Percentiles rank a stretch among this genome's conserved stretches.
Conservation (phyloP, 2,329 filamentous ascomycete genomes). For the Lasiodiplodia hormozganensis region DNA sequence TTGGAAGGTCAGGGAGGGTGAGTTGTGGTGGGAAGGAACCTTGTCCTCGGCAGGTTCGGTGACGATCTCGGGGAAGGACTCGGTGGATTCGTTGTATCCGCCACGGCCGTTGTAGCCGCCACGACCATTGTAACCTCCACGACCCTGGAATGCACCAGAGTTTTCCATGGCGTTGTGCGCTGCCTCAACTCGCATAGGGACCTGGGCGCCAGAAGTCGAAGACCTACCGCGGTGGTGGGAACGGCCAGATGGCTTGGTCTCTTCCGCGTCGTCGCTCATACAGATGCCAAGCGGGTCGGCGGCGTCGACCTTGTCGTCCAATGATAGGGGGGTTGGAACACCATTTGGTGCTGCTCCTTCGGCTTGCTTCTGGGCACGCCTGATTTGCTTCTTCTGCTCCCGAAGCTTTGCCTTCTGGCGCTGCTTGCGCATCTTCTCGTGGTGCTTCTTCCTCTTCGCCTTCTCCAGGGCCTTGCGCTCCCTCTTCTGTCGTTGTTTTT, state of each 20-base stretch:
- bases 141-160: slow-evolving; percentile 37
- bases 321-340: slow-evolving; percentile 30
- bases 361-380: slow-evolving; percentile 31
- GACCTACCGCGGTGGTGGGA: slow-evolving; percentile 25
- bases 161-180: slow-evolving; percentile 34
- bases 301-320: slow-evolving; percentile 8
- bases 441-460: slow-evolving; percentile 45
- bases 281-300: slow-evolving; percentile 25
- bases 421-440: slow-evolving; percentile 44
- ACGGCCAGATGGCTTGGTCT: slow-evolving; percentile 17
- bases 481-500: slow-evolving; percentile 48
- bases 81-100: slow-evolving; percentile 40
- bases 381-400: slow-evolving; percentile 47
- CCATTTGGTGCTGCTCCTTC: slow-evolving; percentile 29
- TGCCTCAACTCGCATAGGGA: slow-evolving; percentile 21
- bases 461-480: slow-evolving; percentile 46
- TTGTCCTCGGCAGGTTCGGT: neutral
- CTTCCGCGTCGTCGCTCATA: slow-evolving; percentile 20
- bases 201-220: slow-evolving; percentile 21
- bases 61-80: slow-evolving; percentile 31
- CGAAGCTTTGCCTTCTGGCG: slow-evolving; percentile 47
- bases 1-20: slow-evolving; percentile 22
- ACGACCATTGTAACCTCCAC: slow-evolving; percentile 44
- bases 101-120: slow-evolving; percentile 44
- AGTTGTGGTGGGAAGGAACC: neutral